Evolutionary conservation across 2,329 filamentous ascomycete genomes (phyloP), one percentile per base, ranked within the genome.

Genomic region (Pseudocercospora eumusae): DNA sequence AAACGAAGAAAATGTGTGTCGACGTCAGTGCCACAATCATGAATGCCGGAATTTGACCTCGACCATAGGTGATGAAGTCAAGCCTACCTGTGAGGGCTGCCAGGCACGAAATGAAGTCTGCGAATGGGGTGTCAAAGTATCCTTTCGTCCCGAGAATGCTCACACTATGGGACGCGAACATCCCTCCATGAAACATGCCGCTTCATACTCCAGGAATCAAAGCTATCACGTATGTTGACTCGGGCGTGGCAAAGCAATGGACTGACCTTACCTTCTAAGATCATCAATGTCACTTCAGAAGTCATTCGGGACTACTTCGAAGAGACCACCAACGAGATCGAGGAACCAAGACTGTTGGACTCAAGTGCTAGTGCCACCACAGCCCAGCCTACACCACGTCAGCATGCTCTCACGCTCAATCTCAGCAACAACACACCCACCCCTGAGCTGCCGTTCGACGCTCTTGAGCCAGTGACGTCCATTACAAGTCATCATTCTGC

Each of bases 71-170:
- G 72, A 74, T 47, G 73, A 75, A 49, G 59, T 58, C 8, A 74
- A 73, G 58, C 73, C 73, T 7, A 71, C 63, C 21, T 74, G 73
- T 53, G 68, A 71, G 53, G 71, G 69, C 21, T 75, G 73, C 40
- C 63, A 69, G 44, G 65, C 66, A 13, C 68, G 71, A 11, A 64
- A 66, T 5, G 71, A 74, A 49, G 57, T 64, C 3, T 74, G 73
- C 53, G 68, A 74, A 66, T 74, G 73, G 68, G 71, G 67, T 18
- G 66, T 68, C 18, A 69, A 65, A 59, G 66, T 71, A 28, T 71
- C 64, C 9, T 74, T 70, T 45, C 68, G 67, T 23, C 69, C 67
- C 5, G 71, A 72, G 56, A 70, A 72, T 68, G 70, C 70, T 15
- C 69, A 71, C 56, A 66, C 64, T 15, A 68, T 74, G 65, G 65